Conservation (phyloP, 306 rosid species). For the Luffa acutangula region DNA sequence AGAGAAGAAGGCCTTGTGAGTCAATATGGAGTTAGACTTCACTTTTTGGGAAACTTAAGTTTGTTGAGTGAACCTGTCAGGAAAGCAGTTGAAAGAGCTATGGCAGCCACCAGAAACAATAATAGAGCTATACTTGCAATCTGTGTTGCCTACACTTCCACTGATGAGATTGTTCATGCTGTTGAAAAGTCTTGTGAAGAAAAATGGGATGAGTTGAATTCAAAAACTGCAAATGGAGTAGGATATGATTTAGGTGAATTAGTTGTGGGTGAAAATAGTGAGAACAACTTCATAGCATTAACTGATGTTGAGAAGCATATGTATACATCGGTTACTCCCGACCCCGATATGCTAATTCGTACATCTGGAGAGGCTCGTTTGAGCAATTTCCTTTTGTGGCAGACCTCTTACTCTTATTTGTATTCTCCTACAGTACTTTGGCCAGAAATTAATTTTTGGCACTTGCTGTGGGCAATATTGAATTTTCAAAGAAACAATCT, state of each 20-base stretch:
- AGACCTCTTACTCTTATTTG: conserved; percentile 21
- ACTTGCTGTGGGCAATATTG: conserved; percentile 28
- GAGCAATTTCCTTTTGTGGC: conserved; percentile 49
- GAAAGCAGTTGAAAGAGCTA: conserved; percentile 27
- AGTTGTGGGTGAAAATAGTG: conserved; percentile 15
- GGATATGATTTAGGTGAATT: conserved; percentile 13
- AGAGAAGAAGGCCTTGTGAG: conserved; percentile 22
- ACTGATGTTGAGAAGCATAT: conserved; percentile 30
- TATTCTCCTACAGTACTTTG: conserved; percentile 30
- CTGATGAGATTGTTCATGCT: conserved; percentile 38
- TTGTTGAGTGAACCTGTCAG: conserved; percentile 27
- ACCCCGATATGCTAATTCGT: conserved; percentile 29
- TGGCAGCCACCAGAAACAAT: conserved; percentile 31
- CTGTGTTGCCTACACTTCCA: conserved; percentile 35
- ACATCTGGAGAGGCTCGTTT: conserved; percentile 36
- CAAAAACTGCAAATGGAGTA: conserved; percentile 8
- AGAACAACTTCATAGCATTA: conserved; percentile 11
- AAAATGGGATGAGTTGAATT: conserved; percentile 22
- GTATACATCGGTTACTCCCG: conserved; percentile 24
- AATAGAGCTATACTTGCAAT: conserved; percentile 20
- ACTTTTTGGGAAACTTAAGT: conserved; percentile 27
- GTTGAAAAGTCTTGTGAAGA: conserved; percentile 27
- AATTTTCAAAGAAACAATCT: conserved; percentile 27
- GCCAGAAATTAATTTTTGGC: conserved; percentile 37
- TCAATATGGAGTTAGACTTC: conserved; percentile 21